Evolutionary conservation across 805 yeast species (phyloP).

Genomic region (Saccharomyces kudriavzevii): DNA sequence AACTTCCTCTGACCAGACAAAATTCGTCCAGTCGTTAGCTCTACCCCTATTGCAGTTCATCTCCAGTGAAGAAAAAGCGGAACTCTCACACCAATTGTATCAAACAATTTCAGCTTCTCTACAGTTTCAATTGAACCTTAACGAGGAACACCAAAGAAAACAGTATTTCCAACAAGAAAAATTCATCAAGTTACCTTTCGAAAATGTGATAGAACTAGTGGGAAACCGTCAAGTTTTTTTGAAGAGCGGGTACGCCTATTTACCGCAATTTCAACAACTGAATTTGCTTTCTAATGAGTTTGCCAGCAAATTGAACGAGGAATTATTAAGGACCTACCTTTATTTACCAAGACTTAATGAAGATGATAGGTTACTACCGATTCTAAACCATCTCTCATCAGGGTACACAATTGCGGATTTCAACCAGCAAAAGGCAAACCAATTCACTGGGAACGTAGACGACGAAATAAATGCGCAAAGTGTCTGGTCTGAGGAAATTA

Average conservation of each 20-base stretch:
- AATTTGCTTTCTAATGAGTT: constrained; percentile 65
- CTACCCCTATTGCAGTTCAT: constrained; percentile 64
- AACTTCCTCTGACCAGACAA: constrained; percentile 57
- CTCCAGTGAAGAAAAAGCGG: constrained; percentile 48
- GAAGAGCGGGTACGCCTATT: constrained; percentile 65
- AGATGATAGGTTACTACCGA: constrained; percentile 81
- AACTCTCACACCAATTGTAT: constrained; percentile 41
- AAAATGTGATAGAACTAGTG: constrained; percentile 70
- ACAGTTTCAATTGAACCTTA: constrained; percentile 30
- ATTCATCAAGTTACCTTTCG: constrained; percentile 82
- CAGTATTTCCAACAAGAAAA: constrained; percentile 49
- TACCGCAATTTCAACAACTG: constrained; percentile 75
- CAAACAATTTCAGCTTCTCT: constrained; percentile 44
- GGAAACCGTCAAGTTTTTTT: constrained; percentile 64
- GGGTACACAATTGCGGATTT: constrained; percentile 57
- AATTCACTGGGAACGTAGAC: constrained; percentile 27
- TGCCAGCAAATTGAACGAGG: constrained; percentile 40
- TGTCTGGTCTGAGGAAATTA: constrained; percentile 46
- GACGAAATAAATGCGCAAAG: constrained; percentile 54
- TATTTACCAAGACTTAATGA: constrained; percentile 80
- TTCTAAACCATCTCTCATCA: constrained; percentile 66
- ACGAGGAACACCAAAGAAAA: constrained; percentile 39
- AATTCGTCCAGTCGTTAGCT: constrained; percentile 57
- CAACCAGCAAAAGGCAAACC: constrained; percentile 29
- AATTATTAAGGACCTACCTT: constrained; percentile 62